Evolutionary conservation across 345 rosid species (phyloP), one percentile per base, ranked within the genome.

Genomic region (Garcia nutans): DNA sequence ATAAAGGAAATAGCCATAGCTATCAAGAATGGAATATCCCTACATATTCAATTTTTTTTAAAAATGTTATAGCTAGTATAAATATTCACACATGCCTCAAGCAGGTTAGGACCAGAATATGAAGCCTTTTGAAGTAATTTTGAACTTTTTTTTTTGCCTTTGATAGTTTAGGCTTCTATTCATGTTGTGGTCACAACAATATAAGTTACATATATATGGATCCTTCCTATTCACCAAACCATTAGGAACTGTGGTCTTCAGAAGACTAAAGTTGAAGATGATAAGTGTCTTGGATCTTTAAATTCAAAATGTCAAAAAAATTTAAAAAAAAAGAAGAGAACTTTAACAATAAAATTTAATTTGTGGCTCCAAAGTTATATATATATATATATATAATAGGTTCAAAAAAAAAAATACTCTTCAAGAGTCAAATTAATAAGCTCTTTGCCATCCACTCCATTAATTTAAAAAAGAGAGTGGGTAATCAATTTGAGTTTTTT

Each of bases 261-360:
- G 23, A 55, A 37, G 58, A 52, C 42, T 56, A 50, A 24, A 42
- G 59, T 69, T 10, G 59, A 69, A 49, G 41, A 68, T 45, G 2
- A 45, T 26, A 24, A 52, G 58, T 45, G 56, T 9, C 20, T 65
- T 45, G 72, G 41, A 52, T 68, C 57, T 52, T 2, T 13, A 47
- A 68, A 50, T 67, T n/a, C 55, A 44, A 67, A 41, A 23, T 65
- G 69, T 17, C 49, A 65, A 37, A 45, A 45, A 45, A 45, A 44
- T 31, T 31, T 2, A 45, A 45, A 45, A 45, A 2, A 45, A 47
- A 22, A 67, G 13, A 15, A 45, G 10, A n/a, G 20, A 22, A 67
- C 71, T 67, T 67, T 67, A n/a, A 44, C 8, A 37, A 8, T 33
- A 33, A 1, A 33, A 28, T 28, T 28, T 33, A 33, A 5, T 33